phyloP scores from a whole-genome alignment of 2,329 filamentous ascomycete species.

The Bretziella fagacearum region DNA sequence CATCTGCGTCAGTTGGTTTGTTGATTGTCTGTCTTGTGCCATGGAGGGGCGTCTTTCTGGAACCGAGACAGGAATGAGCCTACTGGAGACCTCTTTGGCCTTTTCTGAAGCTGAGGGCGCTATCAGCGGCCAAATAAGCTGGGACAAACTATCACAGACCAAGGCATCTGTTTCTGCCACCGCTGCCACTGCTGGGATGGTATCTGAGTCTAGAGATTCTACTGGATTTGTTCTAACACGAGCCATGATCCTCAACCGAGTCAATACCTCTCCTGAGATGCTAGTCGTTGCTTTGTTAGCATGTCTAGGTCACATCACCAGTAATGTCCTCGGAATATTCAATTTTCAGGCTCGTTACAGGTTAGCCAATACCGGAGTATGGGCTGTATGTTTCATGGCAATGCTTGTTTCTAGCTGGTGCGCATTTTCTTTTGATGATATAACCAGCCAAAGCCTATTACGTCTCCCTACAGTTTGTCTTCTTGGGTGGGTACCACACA shows the following conservation, averaged over 20 bases:
- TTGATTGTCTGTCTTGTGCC: slow-evolving; percentile 77
- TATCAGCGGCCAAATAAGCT: slow-evolving; percentile 61
- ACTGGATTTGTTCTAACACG: slow-evolving; percentile 28
- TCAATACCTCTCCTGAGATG: slow-evolving; percentile 82
- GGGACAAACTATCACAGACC: slow-evolving; percentile 40
- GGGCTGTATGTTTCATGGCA: slow-evolving; percentile 79
- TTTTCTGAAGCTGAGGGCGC: slow-evolving; percentile 91
- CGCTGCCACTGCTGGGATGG: slow-evolving; percentile 1
- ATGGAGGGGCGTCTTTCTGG: slow-evolving; percentile 66
- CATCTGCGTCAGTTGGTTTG: slow-evolving; percentile 60
- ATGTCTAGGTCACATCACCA: slow-evolving; percentile 71
- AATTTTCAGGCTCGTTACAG: slow-evolving; percentile 64
- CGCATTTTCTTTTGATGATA: slow-evolving; percentile 43
- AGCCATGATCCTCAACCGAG: slow-evolving; percentile 54
- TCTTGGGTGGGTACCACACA: slow-evolving; percentile 83
- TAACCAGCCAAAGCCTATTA: slow-evolving; percentile 48
- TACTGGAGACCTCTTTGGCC: slow-evolving; percentile 89
- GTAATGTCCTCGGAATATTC: slow-evolving; percentile 65
- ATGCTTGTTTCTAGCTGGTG: slow-evolving; percentile 64
- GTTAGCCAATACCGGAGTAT: slow-evolving; percentile 74
- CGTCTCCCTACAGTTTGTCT: slow-evolving; percentile 90
- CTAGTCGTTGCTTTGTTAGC: slow-evolving; percentile 78
- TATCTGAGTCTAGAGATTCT: slow-evolving; percentile 18
- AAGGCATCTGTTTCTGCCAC: slow-evolving; percentile 18
- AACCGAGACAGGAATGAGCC: slow-evolving; percentile 84